Evolutionary conservation across 228 moss, liverwort and hornwort genomes (phyloP).

Genomic region (Sphagnum magellanicum): DNA sequence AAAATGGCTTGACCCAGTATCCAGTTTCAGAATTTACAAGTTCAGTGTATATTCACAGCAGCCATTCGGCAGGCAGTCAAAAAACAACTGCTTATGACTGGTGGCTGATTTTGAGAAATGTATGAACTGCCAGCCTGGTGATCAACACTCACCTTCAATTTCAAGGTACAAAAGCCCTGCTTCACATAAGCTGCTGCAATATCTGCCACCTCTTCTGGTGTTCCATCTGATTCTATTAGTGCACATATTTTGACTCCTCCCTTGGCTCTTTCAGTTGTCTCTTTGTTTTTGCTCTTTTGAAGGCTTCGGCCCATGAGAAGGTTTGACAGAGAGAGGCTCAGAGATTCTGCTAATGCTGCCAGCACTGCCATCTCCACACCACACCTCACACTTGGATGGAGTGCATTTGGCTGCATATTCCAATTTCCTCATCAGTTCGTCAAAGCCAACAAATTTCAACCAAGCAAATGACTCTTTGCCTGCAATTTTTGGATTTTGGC

Average conservation of each 20-base stretch:
- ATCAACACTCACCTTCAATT: slow-evolving; percentile 57
- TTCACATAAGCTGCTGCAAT: slow-evolving; percentile 62
- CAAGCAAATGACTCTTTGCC: not conserved
- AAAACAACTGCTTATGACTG: too few species aligned
- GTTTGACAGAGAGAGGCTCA: slow-evolving; percentile 54
- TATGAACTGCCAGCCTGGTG: too few species aligned
- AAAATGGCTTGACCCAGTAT: too few species aligned
- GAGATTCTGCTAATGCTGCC: slow-evolving; percentile 60
- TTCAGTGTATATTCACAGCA: too few species aligned
- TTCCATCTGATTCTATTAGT: slow-evolving; percentile 65
- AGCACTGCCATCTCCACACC: slow-evolving; percentile 89
- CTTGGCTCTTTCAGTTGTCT: not conserved
- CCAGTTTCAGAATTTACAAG: too few species aligned
- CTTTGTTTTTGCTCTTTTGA: slow-evolving; percentile 1
- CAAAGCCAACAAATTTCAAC: not conserved
- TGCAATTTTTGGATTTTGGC: too few species aligned
- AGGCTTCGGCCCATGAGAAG: slow-evolving; percentile 40
- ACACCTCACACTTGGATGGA: slow-evolving; percentile 74
- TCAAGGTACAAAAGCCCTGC: slow-evolving; percentile 79
- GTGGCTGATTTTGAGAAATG: too few species aligned
- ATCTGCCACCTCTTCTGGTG: slow-evolving; percentile 51
- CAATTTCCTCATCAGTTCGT: not conserved
- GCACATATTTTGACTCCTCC: slow-evolving; percentile 52
- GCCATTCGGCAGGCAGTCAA: too few species aligned
- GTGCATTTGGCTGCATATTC: slow-evolving; percentile 34